Base-by-base conservation (phyloP, 805 yeast species). In the Barnettozyma sp. region DNA sequence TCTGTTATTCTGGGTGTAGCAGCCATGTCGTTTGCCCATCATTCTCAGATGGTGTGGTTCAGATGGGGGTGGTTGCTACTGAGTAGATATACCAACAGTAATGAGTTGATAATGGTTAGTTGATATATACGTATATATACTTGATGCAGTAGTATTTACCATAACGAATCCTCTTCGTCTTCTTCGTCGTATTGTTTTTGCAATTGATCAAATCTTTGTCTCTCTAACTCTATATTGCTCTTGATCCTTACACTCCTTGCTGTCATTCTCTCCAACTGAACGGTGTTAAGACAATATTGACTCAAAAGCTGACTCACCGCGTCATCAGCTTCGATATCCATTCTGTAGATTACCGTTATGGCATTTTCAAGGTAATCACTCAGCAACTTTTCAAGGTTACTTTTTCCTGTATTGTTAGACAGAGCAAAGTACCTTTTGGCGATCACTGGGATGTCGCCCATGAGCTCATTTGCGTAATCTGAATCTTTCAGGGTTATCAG, bases 21-120 rank as follows among this genome's bases (percentile, higher is more conserved):
- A 0, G 82, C 95, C 4, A 86, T 90, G 95, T 62, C 78, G 3
- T 68, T 68, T 44, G 94, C 82, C 3, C 97, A 92, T 59, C 67
- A 68, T 43, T 76, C 94, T 2, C 98, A 92, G 57, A 83, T 92
- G 83, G 88, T 82, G 7, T 90, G 97, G 97, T 92, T 81, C 57
- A 69, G 98, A 46, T 83, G 82, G 63, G 79, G 86, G 1, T 92
- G 97, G 96, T 65, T 92, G 53, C 40, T 73, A 6, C 58, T 78
- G 12, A 81, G 95, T 41, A 67, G 88, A 42, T 90, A 86, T 59
- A 73, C 84, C 66, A 76, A 78, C 28, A 71, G 73, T 34, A 88
- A 90, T 58, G 87, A 83, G 49, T 63, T 84, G 44, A 61, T 34
- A 20, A 29, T n/a, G 19, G 22, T 17, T 22, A 22, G 18, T 33